Evolutionary conservation across 192 early-diverging fungal species (phyloP).

Genomic region (Chytriomyces sp.): DNA sequence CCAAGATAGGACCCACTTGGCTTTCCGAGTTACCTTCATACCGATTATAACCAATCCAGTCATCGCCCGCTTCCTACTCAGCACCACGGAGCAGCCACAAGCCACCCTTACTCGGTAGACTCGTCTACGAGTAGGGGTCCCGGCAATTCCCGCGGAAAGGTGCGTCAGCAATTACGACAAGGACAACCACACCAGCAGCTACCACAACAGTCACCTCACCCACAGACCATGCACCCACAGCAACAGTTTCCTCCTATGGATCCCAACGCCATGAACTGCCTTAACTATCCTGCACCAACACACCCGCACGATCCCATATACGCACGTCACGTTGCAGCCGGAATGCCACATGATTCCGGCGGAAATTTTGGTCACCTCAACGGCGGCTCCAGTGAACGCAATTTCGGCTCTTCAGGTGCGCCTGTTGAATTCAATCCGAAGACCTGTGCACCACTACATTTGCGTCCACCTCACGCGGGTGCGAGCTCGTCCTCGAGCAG

Average conservation of each 20-base stretch:
- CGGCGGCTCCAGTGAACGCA: neutral
- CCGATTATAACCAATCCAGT: conserved; percentile 3
- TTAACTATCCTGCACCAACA: too few relatives aligned
- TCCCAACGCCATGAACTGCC: too few relatives aligned
- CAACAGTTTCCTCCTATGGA: too few relatives aligned
- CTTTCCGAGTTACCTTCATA: too few relatives aligned
- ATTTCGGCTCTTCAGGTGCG: neutral
- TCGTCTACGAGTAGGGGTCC: neutral
- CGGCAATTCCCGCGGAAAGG: neutral
- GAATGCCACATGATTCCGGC: too few relatives aligned
- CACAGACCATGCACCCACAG: neutral
- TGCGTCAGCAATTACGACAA: neutral
- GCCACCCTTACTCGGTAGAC: too few relatives aligned
- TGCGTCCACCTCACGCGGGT: neutral
- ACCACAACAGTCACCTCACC: neutral
- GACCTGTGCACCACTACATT: conserved; percentile 10
- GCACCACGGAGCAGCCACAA: neutral
- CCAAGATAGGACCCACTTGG: too few relatives aligned
- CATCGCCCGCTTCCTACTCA: conserved; percentile 7
- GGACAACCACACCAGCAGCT: neutral
- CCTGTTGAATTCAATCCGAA: conserved; percentile 3
- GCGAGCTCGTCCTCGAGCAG: neutral
- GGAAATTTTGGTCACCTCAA: conserved; percentile 1
- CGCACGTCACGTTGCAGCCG: too few relatives aligned
- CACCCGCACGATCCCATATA: too few relatives aligned